Base-by-base conservation (phyloP, 371 early-diverging fungal genomes). In the Rhizomucor miehei region DNA sequence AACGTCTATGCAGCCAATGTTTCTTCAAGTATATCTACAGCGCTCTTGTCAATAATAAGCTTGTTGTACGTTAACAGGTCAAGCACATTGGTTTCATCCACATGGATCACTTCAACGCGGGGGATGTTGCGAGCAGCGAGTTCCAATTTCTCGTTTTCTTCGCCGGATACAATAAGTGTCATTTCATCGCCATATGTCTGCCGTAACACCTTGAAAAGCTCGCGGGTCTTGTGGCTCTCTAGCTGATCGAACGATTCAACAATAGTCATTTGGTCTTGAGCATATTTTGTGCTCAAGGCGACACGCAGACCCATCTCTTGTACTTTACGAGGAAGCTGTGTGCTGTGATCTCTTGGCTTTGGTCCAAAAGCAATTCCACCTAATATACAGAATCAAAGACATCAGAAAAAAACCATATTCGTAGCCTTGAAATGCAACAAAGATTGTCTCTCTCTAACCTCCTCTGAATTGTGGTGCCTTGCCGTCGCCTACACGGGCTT, bases 341-440 rank as follows among this genome's bases (percentile, higher is more conserved):
- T 91, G 16, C 85, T 81, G 54, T 89, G 90, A 65, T 87, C 85
- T 49, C 93, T 83, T 0, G 96, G 94, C 45, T 86, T 82, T 17
- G 95, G 96, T 6, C 94, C 96, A 65, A 92, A 93, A 0, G 85
- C 93, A 57, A 83, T 75, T 58, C 91, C 95, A 75, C 98, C 84
- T 79, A 35, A 25, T 6, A 12, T 48, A 20, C 23, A 29, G 11
- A 3, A 23, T 13, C 41, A 44, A 38, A 34, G 44, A 11, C n/a
- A n/a, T n/a, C n/a, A n/a, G n/a, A n/a, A n/a, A n/a, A n/a, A n/a
- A n/a, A n/a, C n/a, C n/a, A n/a, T n/a, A n/a, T n/a, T n/a, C n/a
- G n/a, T n/a, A n/a, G n/a, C n/a, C n/a, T n/a, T n/a, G n/a, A n/a
- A n/a, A n/a, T n/a, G n/a, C n/a, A 41, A 20, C 9, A 47, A 55